Base-by-base conservation (phyloP, 139 green algal species). In the Tetratostichococcus sp. region DNA sequence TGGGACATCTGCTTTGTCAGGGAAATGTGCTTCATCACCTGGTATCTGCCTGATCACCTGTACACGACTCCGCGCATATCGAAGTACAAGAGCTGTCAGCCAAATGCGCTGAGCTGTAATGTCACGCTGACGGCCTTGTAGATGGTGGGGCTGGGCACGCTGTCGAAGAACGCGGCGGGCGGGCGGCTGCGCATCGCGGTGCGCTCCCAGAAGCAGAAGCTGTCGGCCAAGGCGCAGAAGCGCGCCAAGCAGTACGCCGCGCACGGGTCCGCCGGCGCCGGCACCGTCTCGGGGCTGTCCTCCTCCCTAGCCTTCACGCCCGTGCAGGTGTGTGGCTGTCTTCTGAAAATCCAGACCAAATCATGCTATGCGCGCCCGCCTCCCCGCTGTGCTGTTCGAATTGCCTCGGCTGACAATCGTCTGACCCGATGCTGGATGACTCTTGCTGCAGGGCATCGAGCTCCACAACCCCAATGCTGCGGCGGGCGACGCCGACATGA, bases 231-330 rank as follows among this genome's bases (percentile, higher is more conserved):
- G 82, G 74, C 72, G 31, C 50, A 62, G 50, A 62, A 62, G 50
- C 50, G 50, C 50, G 77, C 80, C 34, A 95, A 94, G 75, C 96
- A 95, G 79, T 87, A 89, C 68, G 82, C 85, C 43, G 72, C 76
- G 30, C 85, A 89, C 43, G 79, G 79, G 68, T 31, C 35, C 22
- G 70, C 76, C 68, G 80, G 81, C 26, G 87, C 84, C 35, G 83
- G 76, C 39, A 91, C 85, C 30, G 50, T 62, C 19, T 89, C 78
- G 14, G 94, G 94, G 5, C 74, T 97, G 5, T 89, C 89, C 11
- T 96, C 93, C 3, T 90, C 86, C 8, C 79, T 99, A 31, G 95
- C 94, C 3, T 98, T 98, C 88, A 98, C 95, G 0, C 95, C 95
- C 28, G 89, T 98, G 33, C 94, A 98, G 73, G 77, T 83, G 25